These are phyloP conservation scores for Rhizopogon salebrosus DNA, from an alignment of 768 basidiomycete species.

Conservation along the genomic window DNA sequence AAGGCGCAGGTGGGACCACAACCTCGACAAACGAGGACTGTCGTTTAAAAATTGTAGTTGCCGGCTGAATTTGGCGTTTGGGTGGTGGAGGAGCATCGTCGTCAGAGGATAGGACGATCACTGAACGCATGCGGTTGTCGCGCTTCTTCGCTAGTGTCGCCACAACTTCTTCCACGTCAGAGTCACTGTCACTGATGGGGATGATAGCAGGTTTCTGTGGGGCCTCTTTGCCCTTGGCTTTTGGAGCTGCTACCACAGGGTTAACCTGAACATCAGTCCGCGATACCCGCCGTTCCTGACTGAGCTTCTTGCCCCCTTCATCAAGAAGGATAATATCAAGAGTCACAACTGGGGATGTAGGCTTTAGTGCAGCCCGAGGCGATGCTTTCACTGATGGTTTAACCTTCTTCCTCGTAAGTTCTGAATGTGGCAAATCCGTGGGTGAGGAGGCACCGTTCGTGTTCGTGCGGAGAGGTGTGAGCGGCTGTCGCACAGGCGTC, in stretches of 20 bases:
- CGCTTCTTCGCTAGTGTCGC: slow-evolving; percentile 9
- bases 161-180: slow-evolving; percentile 23
- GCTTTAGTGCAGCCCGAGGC: slow-evolving; percentile 27
- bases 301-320: slow-evolving; percentile 49
- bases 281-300: slow-evolving; percentile 57
- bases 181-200: slow-evolving; percentile 21
- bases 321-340: slow-evolving; percentile 69
- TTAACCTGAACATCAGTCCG: slow-evolving; percentile 38
- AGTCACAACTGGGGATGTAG: slow-evolving; percentile 46
- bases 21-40: slow-evolving; percentile 32
- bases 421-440: slow-evolving; percentile 21
- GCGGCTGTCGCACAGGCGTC: slow-evolving; percentile 31
- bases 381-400: slow-evolving; percentile 6
- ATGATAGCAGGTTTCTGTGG: slow-evolving; percentile 8
- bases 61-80: slow-evolving; percentile 4
- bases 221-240: slow-evolving; percentile 5
- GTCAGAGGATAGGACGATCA: slow-evolving; percentile 40
- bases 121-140: slow-evolving; percentile 11
- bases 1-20: slow-evolving; percentile 32
- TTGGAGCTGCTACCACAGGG: slow-evolving; percentile 3
- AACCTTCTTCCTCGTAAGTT: slow-evolving; percentile 19
- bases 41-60: slow-evolving; percentile 1
- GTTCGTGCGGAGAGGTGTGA: slow-evolving; percentile 35
- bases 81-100: slow-evolving; percentile 36
- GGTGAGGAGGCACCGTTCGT: slow-evolving; percentile 32